These are phyloP conservation scores for Saccharomyces mikatae DNA, from an alignment of 805 yeast species.

Conservation along the genomic window DNA sequence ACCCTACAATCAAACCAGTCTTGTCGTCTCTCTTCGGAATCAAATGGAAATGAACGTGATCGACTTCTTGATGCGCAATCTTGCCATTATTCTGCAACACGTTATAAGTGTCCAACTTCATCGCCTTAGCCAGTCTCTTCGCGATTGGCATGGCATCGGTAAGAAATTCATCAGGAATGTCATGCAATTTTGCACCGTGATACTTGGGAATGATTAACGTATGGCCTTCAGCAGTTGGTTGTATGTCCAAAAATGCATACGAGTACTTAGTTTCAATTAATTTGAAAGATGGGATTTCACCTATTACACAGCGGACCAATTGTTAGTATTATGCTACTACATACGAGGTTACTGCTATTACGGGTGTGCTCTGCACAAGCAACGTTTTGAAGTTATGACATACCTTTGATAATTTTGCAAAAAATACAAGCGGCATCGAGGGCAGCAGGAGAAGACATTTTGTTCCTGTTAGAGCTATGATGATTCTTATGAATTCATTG, in stretches of 20 bases:
- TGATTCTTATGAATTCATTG: background rate
- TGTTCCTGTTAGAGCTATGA: background rate
- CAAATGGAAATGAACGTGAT: constrained; percentile 93
- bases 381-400: constrained; percentile 14
- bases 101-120: constrained; percentile 66
- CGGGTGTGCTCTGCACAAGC: background rate
- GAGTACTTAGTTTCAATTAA: constrained; percentile 75
- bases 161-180: constrained; percentile 84
- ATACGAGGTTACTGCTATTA: background rate
- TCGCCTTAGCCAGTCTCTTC: constrained; percentile 71
- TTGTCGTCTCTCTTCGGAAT: constrained; percentile 75
- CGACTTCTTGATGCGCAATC: constrained; percentile 92
- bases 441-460: constrained; percentile 18
- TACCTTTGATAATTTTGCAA: constrained; percentile 86
- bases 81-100: constrained; percentile 87
- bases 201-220: constrained; percentile 83
- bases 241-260: constrained; percentile 85
- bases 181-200: constrained; percentile 89
- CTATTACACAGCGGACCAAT: constrained; percentile 30
- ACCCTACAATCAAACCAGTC: constrained; percentile 79
- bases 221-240: constrained; percentile 87
- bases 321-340: constrained; percentile 5
- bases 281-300: constrained; percentile 92
- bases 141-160: constrained; percentile 82
- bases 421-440: constrained; percentile 69